phyloP scores from a whole-genome alignment of 2,329 filamentous ascomycete genomes.

The Mollisia scopiformis region DNA sequence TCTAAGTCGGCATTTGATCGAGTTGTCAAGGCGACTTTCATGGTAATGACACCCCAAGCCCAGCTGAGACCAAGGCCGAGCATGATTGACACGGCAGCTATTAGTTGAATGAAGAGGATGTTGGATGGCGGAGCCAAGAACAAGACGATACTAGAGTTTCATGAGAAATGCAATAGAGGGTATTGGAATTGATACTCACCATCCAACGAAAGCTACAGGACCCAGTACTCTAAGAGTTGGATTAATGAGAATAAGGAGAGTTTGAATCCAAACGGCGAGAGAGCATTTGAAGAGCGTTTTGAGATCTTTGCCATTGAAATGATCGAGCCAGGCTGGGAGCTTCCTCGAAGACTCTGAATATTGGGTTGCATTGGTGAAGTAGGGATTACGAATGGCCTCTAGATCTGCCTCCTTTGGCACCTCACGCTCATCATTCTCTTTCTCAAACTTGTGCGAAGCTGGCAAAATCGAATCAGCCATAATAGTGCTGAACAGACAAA shows the following conservation, averaged over 20 bases:
- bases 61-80: neutral
- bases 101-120: neutral
- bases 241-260: neutral
- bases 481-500: no score
- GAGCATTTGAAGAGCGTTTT: neutral
- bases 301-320: neutral
- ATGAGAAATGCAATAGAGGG: neutral
- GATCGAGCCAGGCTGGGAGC: neutral
- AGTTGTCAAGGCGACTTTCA: neutral
- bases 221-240: neutral
- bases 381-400: neutral
- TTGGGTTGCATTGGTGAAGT: neutral
- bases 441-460: neutral
- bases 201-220: neutral
- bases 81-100: neutral
- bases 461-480: no score
- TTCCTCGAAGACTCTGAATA: neutral
- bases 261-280: neutral
- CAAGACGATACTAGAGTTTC: neutral
- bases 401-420: neutral
- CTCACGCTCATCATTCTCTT: neutral
- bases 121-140: neutral
- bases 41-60: neutral
- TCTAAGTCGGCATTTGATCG: neutral
- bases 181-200: neutral